Conservation (phyloP, 257 asterid genomes). For the Penstemon eatonii region DNA sequence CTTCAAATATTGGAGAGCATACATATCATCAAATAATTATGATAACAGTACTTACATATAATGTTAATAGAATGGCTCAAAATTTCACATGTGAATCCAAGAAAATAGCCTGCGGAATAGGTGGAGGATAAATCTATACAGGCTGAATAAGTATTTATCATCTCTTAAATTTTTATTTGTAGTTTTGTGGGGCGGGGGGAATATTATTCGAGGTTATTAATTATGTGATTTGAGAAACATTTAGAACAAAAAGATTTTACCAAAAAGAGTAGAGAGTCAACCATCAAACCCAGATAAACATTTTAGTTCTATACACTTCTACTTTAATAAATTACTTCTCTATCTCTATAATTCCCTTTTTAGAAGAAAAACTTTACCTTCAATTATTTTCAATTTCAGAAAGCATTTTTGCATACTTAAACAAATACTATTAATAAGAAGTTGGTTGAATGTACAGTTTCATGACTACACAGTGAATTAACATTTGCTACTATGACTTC, state of each 20-base stretch:
- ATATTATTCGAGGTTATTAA: not conserved
- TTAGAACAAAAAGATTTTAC: not conserved
- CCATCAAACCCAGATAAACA: not conserved
- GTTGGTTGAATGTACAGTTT: not conserved
- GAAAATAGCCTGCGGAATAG: not conserved
- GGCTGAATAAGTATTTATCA: too few relatives aligned
- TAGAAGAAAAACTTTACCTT: not conserved
- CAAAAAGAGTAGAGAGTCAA: not conserved
- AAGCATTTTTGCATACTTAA: not conserved
- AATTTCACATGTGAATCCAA: not conserved
- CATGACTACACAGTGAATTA: not conserved
- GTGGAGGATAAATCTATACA: too few relatives aligned
- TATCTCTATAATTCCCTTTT: conserved; percentile 2
- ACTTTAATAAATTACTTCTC: not conserved
- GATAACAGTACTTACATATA: not conserved
- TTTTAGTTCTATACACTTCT: not conserved
- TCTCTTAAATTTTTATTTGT: too few relatives aligned
- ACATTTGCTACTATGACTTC: not conserved
- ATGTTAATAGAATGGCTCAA: not conserved
- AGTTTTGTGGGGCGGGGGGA: too few relatives aligned
- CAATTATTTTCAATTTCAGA: not conserved
- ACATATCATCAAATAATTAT: not conserved
- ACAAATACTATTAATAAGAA: not conserved
- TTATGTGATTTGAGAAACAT: not conserved
- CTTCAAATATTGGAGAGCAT: not conserved